phyloP scores from a whole-genome alignment of 768 basidiomycete genomes.

The Psilocybe tampanensis region DNA sequence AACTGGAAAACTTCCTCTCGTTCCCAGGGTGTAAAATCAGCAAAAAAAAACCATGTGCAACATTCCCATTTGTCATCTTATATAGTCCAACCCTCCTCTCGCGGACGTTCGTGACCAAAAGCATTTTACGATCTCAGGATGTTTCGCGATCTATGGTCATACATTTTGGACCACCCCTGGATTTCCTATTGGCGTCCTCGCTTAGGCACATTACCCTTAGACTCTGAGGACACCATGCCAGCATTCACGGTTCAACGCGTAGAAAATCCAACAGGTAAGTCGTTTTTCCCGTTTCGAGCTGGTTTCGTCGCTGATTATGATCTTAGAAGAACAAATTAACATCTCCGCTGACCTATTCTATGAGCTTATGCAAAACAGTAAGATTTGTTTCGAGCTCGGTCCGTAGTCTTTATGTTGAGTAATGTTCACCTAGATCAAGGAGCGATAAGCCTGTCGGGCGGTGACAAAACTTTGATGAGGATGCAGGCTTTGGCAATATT shows the following conservation, averaged over 20 bases:
- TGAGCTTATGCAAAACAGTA: conserved; percentile 25
- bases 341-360: conserved; percentile 20
- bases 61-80: neutral
- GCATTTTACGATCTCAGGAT: conserved; percentile 1
- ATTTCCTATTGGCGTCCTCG: neutral
- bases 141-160: conserved; percentile 3
- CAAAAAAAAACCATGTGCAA: neutral
- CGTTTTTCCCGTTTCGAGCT: neutral
- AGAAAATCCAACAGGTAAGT: conserved; percentile 18
- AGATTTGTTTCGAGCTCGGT: neutral
- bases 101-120: neutral
- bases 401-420: neutral
- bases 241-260: conserved; percentile 21
- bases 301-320: neutral
- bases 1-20: neutral
- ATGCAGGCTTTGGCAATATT: conserved; percentile 25
- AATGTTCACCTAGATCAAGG: conserved; percentile 22
- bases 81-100: neutral
- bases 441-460: conserved; percentile 27
- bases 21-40: neutral
- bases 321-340: conserved; percentile 20
- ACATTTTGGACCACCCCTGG: neutral
- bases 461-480: conserved; percentile 25
- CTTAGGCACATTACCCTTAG: neutral
- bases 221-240: conserved; percentile 7